Evolutionary conservation across 805 yeast species (phyloP), one percentile per base, ranked within the genome.

Genomic region (Candida tibetensis): DNA sequence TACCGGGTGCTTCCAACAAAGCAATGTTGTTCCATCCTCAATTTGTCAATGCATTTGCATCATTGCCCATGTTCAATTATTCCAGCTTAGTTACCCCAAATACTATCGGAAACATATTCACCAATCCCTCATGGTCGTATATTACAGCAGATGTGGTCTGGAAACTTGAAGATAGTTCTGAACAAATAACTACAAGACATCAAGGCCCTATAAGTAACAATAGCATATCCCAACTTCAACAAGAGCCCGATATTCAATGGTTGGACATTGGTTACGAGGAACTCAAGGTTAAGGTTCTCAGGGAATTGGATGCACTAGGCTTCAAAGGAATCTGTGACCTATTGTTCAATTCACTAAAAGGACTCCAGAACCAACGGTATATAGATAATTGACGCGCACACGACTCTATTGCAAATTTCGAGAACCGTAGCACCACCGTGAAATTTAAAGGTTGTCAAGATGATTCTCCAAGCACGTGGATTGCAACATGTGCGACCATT

Each of bases 161-260:
- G 61, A 48, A 53, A 3, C 40, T 76, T 3, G 84, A 79, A 42
- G 81, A 77, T 35, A 41, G 46, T 3, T 46, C 49, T 8, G 50
- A 49, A 0, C 52, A 42, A 0, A 59, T 69, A 10, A 55, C 58
- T 10, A 49, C 52, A 3, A 53, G 81, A 15, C 74, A 74, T 37
- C 73, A 70, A 8, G 83, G 83, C 0, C 83, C 83, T 1, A 49
- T 77, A 8, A 67, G 73, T n/a, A 68, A 63, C 34, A 57, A 52
- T 2, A 63, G 74, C 5, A 71, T 74, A n/a, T 38, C 45, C 5
- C 52, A 45, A 4, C 39, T 77, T 4, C 31, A 43, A 0, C 44
- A 48, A 28, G 62, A 66, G 26, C 39, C 38, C 1, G 61, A 55
- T 31, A 56, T 41, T 13, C 42, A 34, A 10, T 73, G 79, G 79